A percentile compares a stretch with the other conserved stretches of the same genome.
phyloP scores from a whole-genome alignment of 176 grass and related monocot species.

The Oryza australiensis region DNA sequence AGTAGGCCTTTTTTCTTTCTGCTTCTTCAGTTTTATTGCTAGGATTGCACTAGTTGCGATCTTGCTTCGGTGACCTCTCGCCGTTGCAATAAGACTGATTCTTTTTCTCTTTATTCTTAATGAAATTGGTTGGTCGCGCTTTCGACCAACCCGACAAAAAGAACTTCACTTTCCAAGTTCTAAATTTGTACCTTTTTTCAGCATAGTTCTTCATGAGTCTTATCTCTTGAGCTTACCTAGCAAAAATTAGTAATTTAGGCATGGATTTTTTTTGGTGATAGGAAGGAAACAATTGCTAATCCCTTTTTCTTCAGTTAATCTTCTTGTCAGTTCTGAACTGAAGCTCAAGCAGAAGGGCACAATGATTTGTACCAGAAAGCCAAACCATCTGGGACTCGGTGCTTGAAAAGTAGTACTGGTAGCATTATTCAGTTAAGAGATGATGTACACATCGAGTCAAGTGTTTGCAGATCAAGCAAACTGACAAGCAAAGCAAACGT shows the following conservation, averaged over 20 bases:
- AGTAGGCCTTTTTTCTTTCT: no score
- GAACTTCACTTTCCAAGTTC: no score
- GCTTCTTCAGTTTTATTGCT: no score
- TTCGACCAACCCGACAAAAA: no score
- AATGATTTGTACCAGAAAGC: background rate
- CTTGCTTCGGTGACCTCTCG: no score
- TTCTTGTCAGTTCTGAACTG: background rate
- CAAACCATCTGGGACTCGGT: background rate
- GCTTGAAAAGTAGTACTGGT: background rate
- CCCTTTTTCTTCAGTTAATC: background rate
- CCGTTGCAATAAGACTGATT: no score
- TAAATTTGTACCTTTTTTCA: no score
- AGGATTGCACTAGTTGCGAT: no score
- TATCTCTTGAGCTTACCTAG: background rate
- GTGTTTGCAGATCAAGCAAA: background rate
- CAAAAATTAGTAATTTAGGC: background rate
- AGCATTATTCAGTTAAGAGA: background rate
- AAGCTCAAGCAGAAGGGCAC: background rate
- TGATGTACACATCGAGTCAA: background rate
- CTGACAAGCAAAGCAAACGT: background rate
- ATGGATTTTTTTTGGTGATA: background rate
- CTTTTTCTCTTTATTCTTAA: no score
- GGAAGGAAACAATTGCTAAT: background rate
- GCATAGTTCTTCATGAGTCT: no score
- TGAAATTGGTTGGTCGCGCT: no score